Evolutionary conservation across 1,284 basidiomycete genomes (phyloP).

Genomic region (Austroboletus rostrupii): DNA sequence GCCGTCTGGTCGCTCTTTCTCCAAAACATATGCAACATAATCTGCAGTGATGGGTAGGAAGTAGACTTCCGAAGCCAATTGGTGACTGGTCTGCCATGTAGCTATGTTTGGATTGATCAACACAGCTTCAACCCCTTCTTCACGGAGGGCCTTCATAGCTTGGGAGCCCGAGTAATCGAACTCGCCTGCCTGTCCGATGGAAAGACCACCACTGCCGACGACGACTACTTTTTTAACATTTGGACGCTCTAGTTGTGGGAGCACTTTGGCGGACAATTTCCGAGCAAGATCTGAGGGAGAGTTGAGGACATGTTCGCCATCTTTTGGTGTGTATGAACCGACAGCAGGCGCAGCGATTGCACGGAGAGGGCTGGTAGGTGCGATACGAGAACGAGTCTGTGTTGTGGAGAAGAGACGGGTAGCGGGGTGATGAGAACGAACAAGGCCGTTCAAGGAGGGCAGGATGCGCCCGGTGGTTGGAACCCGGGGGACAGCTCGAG

Average conservation of each 20-base stretch:
- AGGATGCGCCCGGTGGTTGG: conserved; percentile 12
- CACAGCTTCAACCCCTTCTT: conserved; percentile 93
- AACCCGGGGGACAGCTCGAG: conserved; percentile 7
- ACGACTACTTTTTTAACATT: conserved; percentile 96
- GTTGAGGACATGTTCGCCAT: conserved; percentile 80
- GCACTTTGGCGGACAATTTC: conserved; percentile 85
- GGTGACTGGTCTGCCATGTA: conserved; percentile 95
- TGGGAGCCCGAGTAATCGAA: conserved; percentile 99
- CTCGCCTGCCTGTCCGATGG: conserved; percentile 98
- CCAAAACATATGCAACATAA: conserved; percentile 97
- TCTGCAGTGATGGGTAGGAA: conserved; percentile 96
- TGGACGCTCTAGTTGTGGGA: conserved; percentile 81
- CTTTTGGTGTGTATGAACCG: conserved; percentile 64
- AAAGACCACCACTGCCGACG: conserved; percentile 93
- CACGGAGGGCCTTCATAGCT: conserved; percentile 95
- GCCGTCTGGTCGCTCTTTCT: conserved; percentile 97
- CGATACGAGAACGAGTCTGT: conserved; percentile 23
- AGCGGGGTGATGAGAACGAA: conserved; percentile 16
- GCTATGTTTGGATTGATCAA: conserved; percentile 98
- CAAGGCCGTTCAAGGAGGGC: conserved; percentile 13
- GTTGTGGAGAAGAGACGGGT: conserved; percentile 34
- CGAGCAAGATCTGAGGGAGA: conserved; percentile 91
- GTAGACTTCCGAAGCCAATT: conserved; percentile 95
- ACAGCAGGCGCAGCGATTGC: conserved; percentile 80
- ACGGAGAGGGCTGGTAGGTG: conserved; percentile 41